Evolutionary conservation across 108 stramenopile species (phyloP).

Genomic region (Chaetoceros tenuissimus): DNA sequence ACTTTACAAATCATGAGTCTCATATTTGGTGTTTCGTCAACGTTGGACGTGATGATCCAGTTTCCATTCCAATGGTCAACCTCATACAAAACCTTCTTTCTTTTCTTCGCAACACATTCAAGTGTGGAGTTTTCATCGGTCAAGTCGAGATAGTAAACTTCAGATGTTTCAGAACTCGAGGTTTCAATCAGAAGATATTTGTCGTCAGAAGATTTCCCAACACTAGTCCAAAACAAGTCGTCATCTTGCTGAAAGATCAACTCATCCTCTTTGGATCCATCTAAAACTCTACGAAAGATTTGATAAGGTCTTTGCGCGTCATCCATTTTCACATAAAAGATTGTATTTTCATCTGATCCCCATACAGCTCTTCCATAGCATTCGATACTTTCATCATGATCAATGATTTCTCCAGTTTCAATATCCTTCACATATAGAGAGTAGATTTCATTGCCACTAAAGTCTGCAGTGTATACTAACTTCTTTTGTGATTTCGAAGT

Average conservation of each 20-base stretch:
- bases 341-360: constrained; percentile 60
- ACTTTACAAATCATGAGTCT: constrained; percentile 52
- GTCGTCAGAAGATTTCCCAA: constrained; percentile 46
- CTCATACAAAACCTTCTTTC: constrained; percentile 54
- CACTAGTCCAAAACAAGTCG: constrained; percentile 43
- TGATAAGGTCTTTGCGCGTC: constrained; percentile 67
- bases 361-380: constrained; percentile 53
- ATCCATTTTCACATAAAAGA: constrained; percentile 87
- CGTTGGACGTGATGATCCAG: constrained; percentile 60
- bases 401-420: constrained; percentile 50
- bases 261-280: constrained; percentile 30
- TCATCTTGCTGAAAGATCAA: constrained; percentile 80
- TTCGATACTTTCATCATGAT: constrained; percentile 41
- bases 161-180: constrained; percentile 72
- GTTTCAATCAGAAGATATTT: constrained; percentile 48
- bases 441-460: constrained; percentile 84
- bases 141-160: constrained; percentile 63
- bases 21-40: constrained; percentile 56
- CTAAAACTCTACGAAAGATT: constrained; percentile 28
- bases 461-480: constrained; percentile 88
- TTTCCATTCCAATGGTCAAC: constrained; percentile 52
- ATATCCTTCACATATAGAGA: constrained; percentile 64
- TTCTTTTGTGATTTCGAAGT: constrained; percentile 53
- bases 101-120: constrained; percentile 50
- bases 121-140: constrained; percentile 19